Evolutionary conservation across 768 basidiomycete genomes (phyloP).

Genomic region (Gloeophyllum trabeum): DNA sequence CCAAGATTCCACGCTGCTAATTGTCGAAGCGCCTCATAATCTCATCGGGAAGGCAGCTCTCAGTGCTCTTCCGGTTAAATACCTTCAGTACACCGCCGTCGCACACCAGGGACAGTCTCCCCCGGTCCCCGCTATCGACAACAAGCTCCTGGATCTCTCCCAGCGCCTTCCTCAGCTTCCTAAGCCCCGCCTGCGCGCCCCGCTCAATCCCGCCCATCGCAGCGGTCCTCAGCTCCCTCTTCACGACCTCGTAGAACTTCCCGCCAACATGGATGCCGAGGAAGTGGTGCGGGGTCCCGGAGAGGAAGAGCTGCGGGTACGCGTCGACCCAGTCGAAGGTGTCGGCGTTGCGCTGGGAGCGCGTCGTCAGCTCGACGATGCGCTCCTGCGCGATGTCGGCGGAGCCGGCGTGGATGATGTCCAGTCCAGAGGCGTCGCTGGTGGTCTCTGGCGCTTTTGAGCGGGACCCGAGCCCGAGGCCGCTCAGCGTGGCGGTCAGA

Average conservation of each 20-base stretch:
- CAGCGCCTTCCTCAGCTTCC: constrained; percentile 11
- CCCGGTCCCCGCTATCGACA: constrained; percentile 7
- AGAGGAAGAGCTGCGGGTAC: constrained; percentile 59
- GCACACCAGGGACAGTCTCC: constrained; percentile 8
- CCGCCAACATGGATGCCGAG: constrained; percentile 49
- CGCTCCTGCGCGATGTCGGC: constrained; percentile 6
- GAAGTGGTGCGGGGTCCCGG: constrained; percentile 52
- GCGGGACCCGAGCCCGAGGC: constrained; percentile 10
- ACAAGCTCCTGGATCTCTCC: constrained; percentile 10
- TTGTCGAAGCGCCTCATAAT: background rate
- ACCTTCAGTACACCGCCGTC: constrained; percentile 4
- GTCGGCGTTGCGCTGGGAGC: constrained; percentile 10
- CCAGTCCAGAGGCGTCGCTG: constrained; percentile 1
- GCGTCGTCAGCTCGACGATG: constrained; percentile 23
- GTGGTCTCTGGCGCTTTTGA: too few species aligned
- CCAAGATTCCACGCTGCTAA: too few species aligned
- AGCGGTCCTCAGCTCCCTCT: constrained; percentile 18
- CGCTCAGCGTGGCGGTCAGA: constrained; percentile 10
- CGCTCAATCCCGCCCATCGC: background rate
- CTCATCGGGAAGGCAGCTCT: constrained; percentile 3
- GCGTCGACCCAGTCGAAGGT: constrained; percentile 43
- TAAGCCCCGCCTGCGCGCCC: constrained; percentile 12
- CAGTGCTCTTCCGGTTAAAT: constrained; percentile 3
- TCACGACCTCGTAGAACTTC: constrained; percentile 35
- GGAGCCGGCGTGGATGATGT: constrained; percentile 6